Conservation (phyloP, 2,329 filamentous ascomycete genomes). For the Aspergillus neoniger region DNA sequence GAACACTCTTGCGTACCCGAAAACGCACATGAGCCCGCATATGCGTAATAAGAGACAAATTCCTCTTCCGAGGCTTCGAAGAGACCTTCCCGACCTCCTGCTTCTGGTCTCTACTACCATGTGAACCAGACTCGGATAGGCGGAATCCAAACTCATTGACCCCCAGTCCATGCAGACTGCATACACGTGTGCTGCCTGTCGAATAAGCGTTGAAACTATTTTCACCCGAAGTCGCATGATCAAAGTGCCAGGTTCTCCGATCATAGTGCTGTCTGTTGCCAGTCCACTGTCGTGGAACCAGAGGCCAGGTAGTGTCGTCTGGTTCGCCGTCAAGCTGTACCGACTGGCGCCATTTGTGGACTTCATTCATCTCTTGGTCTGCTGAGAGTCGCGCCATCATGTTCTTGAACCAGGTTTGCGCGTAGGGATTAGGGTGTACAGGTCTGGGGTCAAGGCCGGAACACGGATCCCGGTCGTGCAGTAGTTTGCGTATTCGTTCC, state of each 20-base stretch:
- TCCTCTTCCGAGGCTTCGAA: constrained; percentile 10
- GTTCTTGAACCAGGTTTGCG: constrained; percentile 21
- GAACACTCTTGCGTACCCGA: constrained; percentile 20
- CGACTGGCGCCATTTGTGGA: background rate
- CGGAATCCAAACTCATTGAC: background rate
- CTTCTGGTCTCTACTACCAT: background rate
- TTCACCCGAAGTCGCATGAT: background rate
- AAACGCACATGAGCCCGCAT: constrained; percentile 19
- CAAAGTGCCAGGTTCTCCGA: background rate
- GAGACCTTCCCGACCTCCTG: background rate
- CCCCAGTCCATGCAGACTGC: constrained; percentile 4
- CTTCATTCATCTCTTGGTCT: constrained; percentile 4
- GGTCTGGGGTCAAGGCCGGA: background rate
- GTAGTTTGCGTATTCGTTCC: constrained; percentile 22
- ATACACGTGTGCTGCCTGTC: constrained; percentile 2
- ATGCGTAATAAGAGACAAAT: constrained; percentile 18
- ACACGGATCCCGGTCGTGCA: constrained; percentile 14
- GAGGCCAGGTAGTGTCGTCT: constrained; percentile 2
- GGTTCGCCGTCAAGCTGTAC: background rate
- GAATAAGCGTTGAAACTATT: background rate
- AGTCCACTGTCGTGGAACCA: background rate
- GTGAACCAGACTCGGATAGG: background rate
- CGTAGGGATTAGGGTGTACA: background rate
- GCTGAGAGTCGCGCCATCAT: constrained; percentile 14
- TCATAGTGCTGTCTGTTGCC: background rate